phyloP scores from a whole-genome alignment of 805 yeast genomes.

The Lachancea waltii region DNA sequence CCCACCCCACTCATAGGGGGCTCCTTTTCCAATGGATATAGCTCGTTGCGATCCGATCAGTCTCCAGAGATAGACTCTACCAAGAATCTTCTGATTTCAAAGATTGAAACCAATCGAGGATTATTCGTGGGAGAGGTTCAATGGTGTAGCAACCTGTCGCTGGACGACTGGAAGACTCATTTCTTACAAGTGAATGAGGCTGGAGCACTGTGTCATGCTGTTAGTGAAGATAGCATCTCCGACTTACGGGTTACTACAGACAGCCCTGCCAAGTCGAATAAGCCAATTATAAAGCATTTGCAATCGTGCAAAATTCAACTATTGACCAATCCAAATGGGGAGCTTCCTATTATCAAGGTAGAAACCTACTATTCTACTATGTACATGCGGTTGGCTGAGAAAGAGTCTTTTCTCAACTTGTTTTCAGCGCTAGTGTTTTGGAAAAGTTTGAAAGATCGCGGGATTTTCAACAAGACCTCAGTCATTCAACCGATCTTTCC shows the following conservation, averaged over 20 bases:
- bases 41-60: constrained; percentile 1
- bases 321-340: constrained; percentile 9
- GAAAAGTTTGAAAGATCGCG: constrained; percentile 48
- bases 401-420: constrained; percentile 35
- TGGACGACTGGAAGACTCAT: constrained; percentile 22
- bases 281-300: constrained; percentile 21
- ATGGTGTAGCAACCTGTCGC: constrained; percentile 19
- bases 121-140: constrained; percentile 20
- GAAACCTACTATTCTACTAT: constrained; percentile 10
- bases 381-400: constrained; percentile 19
- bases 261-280: constrained; percentile 3
- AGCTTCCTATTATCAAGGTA: constrained; percentile 17
- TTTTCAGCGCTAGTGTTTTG: constrained; percentile 46
- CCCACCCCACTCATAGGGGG: constrained; percentile 3
- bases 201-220: constrained; percentile 18
- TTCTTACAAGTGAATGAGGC: constrained; percentile 15
- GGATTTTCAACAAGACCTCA: constrained; percentile 48
- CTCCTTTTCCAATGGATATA: not conserved
- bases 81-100: constrained; percentile 1
- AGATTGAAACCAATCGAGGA: constrained; percentile 14
- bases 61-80: constrained; percentile 2
- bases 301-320: constrained; percentile 22
- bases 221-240: constrained; percentile 9
- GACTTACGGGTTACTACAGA: constrained; percentile 7
- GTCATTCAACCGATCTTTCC: constrained; percentile 25